phyloP scores from a whole-genome alignment of 2,329 filamentous ascomycete genomes.

The Colletotrichum orbiculare region DNA sequence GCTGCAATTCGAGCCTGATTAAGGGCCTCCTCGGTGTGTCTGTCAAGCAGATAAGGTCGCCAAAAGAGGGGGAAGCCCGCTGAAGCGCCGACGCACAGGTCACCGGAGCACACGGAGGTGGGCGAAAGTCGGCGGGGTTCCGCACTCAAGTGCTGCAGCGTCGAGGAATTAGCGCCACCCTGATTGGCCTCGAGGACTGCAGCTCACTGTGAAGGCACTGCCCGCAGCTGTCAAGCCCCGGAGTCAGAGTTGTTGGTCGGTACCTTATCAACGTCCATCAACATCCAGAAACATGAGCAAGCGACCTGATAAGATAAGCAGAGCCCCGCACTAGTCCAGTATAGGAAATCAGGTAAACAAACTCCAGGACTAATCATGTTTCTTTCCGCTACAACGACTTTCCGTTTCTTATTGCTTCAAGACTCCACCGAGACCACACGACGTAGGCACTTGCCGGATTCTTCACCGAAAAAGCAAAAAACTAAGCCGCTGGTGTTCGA shows the following conservation, averaged over 20 bases:
- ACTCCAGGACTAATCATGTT: conserved; percentile 9
- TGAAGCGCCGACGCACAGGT: conserved; percentile 29
- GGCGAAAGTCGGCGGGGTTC: conserved; percentile 4
- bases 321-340: conserved; percentile 28
- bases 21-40: not conserved
- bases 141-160: not conserved
- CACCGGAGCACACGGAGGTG: conserved; percentile 20
- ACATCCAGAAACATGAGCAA: conserved; percentile 13
- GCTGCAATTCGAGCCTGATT: not conserved
- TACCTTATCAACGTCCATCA: not conserved
- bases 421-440: conserved; percentile 9
- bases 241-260: conserved; percentile 6
- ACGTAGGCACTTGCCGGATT: conserved; percentile 9
- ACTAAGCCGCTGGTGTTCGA: not conserved
- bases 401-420: conserved; percentile 5
- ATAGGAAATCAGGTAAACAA: conserved; percentile 34
- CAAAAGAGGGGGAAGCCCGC: conserved; percentile 1
- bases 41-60: not conserved
- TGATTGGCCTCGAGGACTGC: conserved; percentile 14
- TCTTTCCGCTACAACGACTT: conserved; percentile 25
- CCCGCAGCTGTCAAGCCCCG: not conserved
- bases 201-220: not conserved
- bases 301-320: too few relatives aligned
- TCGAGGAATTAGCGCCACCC: conserved; percentile 4
- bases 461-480: conserved; percentile 17